Evolutionary conservation across 2,329 filamentous ascomycete species (phyloP).

Genomic region (Neopestalotiopsis sp.): DNA sequence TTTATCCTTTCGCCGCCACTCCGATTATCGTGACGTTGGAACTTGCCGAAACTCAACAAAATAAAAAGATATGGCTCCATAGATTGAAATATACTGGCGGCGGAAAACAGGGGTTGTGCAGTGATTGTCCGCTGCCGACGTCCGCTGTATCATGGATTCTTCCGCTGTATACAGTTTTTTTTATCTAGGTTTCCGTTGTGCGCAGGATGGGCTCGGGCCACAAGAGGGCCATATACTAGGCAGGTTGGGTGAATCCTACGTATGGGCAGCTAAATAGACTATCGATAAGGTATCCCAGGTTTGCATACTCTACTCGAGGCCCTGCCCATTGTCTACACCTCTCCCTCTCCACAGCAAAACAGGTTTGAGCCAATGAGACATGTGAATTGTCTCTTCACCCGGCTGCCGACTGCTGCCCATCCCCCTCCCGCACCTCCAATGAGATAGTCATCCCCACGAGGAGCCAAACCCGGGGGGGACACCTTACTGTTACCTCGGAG

Average conservation of each 20-base stretch:
- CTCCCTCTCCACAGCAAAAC: neutral
- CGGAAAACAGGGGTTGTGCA: constrained; percentile 4
- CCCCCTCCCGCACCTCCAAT: neutral
- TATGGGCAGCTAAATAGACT: constrained; percentile 3
- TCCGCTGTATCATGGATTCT: neutral
- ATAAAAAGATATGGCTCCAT: neutral
- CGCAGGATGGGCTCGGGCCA: neutral
- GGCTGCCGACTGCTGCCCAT: neutral
- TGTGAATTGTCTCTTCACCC: neutral
- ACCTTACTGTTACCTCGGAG: too few relatives aligned
- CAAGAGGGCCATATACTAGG: neutral
- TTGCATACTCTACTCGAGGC: neutral
- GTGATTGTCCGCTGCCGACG: neutral
- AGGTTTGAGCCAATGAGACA: constrained; percentile 5
- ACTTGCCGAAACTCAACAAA: neutral
- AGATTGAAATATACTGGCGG: neutral
- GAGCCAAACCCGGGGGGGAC: neutral
- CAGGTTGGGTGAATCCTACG: neutral
- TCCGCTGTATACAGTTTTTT: neutral
- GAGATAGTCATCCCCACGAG: neutral
- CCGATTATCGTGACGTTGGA: neutral
- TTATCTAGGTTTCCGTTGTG: too few relatives aligned
- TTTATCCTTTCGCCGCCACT: neutral
- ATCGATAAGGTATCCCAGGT: constrained; percentile 10
- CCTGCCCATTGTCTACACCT: neutral